Percentiles rank a stretch among this genome's conserved stretches.
Conservation (phyloP, 768 basidiomycete species). For the Pulveroboletus ravenelii region DNA sequence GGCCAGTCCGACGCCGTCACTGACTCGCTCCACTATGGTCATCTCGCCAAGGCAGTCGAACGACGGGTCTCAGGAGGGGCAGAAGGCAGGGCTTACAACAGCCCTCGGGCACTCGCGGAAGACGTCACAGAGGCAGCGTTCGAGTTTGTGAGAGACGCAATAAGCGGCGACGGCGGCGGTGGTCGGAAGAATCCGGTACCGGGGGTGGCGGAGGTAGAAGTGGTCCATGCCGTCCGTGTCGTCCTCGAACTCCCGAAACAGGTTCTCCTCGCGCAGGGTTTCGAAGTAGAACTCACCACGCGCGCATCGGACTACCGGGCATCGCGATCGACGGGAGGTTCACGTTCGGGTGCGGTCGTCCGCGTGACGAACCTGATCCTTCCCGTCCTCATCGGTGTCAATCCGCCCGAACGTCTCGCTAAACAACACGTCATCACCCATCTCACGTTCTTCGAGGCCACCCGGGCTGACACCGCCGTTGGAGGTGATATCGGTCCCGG, state of each 20-base stretch:
- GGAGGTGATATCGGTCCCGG: too few species aligned
- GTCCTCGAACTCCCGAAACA: constrained; percentile 44
- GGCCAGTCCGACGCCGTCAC: constrained; percentile 48
- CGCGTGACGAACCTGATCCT: constrained; percentile 44
- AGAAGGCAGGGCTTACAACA: constrained; percentile 20
- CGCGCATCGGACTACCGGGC: constrained; percentile 1
- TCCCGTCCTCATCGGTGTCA: constrained; percentile 63
- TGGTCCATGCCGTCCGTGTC: constrained; percentile 35
- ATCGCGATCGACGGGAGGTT: neutral
- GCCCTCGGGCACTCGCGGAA: constrained; percentile 31
- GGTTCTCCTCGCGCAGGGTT: constrained; percentile 45
- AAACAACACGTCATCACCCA: constrained; percentile 61
- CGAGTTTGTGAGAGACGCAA: constrained; percentile 32
- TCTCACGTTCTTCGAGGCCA: constrained; percentile 40
- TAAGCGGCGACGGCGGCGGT: neutral
- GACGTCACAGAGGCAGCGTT: constrained; percentile 38
- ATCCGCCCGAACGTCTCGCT: constrained; percentile 60
- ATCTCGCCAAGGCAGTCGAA: constrained; percentile 48
- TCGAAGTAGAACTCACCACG: constrained; percentile 38
- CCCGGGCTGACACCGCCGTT: neutral
- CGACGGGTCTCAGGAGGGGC: constrained; percentile 18
- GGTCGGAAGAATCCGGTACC: neutral
- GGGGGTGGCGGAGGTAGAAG: neutral
- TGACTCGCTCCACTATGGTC: constrained; percentile 63
- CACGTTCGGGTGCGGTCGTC: constrained; percentile 24